A percentile compares a stretch with the other conserved stretches of the same genome.
phyloP scores from a whole-genome alignment of 108 stramenopile species.

The Fragilaria crotonensis region DNA sequence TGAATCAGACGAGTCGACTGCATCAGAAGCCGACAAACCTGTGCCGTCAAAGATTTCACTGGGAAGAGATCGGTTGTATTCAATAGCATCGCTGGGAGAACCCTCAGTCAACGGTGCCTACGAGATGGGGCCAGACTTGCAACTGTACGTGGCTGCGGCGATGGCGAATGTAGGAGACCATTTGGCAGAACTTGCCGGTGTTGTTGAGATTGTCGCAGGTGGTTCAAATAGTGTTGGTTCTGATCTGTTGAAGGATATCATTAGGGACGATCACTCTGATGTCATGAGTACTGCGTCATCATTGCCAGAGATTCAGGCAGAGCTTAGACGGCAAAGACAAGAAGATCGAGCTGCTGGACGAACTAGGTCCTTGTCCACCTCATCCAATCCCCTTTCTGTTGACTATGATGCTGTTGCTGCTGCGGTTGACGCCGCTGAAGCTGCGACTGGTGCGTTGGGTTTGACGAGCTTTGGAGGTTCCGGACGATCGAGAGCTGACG shows the following conservation, averaged over 20 bases:
- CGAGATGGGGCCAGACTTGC: conserved; percentile 31
- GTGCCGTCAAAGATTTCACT: conserved; percentile 25
- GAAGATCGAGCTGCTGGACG: conserved; percentile 10
- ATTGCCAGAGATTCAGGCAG: conserved; percentile 1
- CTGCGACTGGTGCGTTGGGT: conserved; percentile 59
- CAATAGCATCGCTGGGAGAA: conserved; percentile 52
- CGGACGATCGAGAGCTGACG: conserved; percentile 1
- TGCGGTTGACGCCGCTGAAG: conserved; percentile 68
- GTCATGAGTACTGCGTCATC: conserved; percentile 28
- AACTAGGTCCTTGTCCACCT: conserved; percentile 18
- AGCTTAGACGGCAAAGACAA: background rate
- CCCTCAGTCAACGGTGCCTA: conserved; percentile 18
- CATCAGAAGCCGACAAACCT: conserved; percentile 3
- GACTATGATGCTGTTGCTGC: conserved; percentile 75
- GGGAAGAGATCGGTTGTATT: conserved; percentile 43
- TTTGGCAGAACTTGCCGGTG: conserved; percentile 35
- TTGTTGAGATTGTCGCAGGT: conserved; percentile 14
- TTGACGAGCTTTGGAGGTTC: conserved; percentile 8
- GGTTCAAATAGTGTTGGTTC: background rate
- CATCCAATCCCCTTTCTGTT: conserved; percentile 34
- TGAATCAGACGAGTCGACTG: conserved; percentile 13
- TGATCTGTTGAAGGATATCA: conserved; percentile 6
- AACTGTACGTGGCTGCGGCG: conserved; percentile 36
- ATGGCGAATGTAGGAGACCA: conserved; percentile 40
- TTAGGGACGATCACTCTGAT: conserved; percentile 20